Base-by-base conservation (phyloP, 2,329 filamentous ascomycete species). In the Penicillium sp. region DNA sequence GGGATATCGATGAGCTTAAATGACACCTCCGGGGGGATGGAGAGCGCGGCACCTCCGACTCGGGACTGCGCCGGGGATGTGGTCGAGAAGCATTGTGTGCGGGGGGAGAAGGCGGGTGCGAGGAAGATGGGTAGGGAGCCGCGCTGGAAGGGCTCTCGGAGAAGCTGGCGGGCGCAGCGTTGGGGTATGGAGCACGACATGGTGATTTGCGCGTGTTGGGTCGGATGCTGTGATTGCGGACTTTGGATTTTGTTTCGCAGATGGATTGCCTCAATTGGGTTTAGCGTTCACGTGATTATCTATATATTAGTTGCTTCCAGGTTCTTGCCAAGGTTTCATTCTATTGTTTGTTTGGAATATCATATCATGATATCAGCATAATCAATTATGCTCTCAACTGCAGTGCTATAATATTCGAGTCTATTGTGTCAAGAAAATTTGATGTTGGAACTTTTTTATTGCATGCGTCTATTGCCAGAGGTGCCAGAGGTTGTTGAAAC, bases 1-100 rank as follows among this genome's bases (percentile, higher is more conserved):
- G 87, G 84, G 59, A 91, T 84, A 60, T 89, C 83, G 57, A 93
- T 78, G 12, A 85, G 79, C 42, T 77, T 78, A 62, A 99, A 81
- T 51, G 89, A 89, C 57, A 99, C 94, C 62, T 91, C 90, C 0
- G 90, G 88, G 0, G 93, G 93, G 33, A 96, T 82, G 54, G 90
- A 87, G 53, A 96, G 84, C 25, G 90, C 85, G 59, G 89, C 89
- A 67, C 86, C 84, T 67, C 94, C 94, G 62, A 99, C 89, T 81
- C 97, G 94, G 45, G 93, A 97, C 57, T 81, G 78, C 66, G 82
- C 81, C 71, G 78, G 76, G 53, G 85, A 73, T 43, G 90, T 89
- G 42, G 86, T 87, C 56, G 90, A 93, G 80, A 97, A 97, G 62
- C 78, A 77, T 70, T 83, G 81, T 62, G 71, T 67, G 51, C 64